A percentile compares a stretch with the other conserved stretches of the same genome.
These are phyloP conservation scores for Coemansia sp. DNA, from an alignment of 192 early-diverging fungal species.

Conservation along the genomic window DNA sequence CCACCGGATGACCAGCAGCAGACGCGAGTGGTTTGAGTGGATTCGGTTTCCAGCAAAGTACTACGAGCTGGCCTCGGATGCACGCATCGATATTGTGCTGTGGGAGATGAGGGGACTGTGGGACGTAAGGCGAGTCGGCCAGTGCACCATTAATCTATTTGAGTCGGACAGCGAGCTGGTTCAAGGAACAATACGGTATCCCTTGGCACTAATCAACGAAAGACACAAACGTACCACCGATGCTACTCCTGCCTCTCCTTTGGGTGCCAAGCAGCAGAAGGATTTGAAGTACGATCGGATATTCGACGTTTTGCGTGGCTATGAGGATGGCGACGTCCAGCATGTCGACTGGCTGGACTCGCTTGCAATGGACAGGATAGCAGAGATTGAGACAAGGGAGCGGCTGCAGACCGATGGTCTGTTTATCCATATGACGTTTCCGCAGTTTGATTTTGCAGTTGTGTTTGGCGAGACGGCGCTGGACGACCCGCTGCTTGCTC, in stretches of 20 bases:
- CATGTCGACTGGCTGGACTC: conserved; percentile 91
- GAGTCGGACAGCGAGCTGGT: conserved; percentile 80
- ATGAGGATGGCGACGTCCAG: conserved; percentile 86
- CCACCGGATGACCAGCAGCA: conserved; percentile 8
- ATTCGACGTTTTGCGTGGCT: conserved; percentile 79
- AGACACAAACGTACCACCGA: conserved; percentile 60
- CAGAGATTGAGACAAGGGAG: conserved; percentile 65
- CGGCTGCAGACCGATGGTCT: conserved; percentile 58
- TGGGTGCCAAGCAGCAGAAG: not conserved
- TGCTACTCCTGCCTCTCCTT: not conserved
- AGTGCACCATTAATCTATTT: conserved; percentile 78
- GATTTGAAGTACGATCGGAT: conserved; percentile 66
- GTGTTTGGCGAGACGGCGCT: conserved; percentile 77
- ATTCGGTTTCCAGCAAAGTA: conserved; percentile 84
- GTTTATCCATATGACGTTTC: conserved; percentile 85
- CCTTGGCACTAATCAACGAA: conserved; percentile 23
- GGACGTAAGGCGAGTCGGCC: conserved; percentile 72
- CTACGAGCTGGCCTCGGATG: conserved; percentile 72
- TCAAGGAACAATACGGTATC: conserved; percentile 81
- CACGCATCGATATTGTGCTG: conserved; percentile 72
- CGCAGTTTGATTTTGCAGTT: conserved; percentile 96
- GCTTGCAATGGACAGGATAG: conserved; percentile 85
- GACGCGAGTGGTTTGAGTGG: conserved; percentile 87
- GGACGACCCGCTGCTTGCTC: conserved; percentile 42
- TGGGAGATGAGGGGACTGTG: conserved; percentile 80